Conservation (phyloP, 2,329 filamentous ascomycete genomes). For the Aureobasidium namibiae region DNA sequence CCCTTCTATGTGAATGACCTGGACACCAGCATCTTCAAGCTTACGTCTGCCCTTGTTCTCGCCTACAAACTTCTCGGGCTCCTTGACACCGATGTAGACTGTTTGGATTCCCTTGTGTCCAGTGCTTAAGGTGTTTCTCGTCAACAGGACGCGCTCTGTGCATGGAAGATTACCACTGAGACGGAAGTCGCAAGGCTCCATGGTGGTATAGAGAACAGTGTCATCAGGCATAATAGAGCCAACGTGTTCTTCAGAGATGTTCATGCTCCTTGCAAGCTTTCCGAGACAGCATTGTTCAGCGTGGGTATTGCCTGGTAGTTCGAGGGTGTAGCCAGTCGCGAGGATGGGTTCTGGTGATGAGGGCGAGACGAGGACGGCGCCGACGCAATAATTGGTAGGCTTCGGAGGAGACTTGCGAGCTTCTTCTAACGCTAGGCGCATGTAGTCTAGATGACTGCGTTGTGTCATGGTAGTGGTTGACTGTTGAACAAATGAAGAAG, state of each 20-base stretch:
- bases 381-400: conserved; percentile 88
- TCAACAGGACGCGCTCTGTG: conserved; percentile 65
- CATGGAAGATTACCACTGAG: conserved; percentile 70
- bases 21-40: conserved; percentile 63
- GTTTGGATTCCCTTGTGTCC: conserved; percentile 51
- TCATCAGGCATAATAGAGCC: conserved; percentile 43
- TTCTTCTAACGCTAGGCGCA: conserved; percentile 65
- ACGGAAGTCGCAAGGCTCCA: conserved; percentile 74
- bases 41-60: conserved; percentile 66
- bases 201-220: conserved; percentile 75
- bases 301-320: conserved; percentile 87
- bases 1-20: conserved; percentile 64
- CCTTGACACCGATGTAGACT: conserved; percentile 80
- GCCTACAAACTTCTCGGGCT: conserved; percentile 84
- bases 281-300: conserved; percentile 87
- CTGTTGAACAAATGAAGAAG: conserved; percentile 18
- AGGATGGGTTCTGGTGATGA: conserved; percentile 49
- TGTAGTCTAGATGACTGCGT: conserved; percentile 34
- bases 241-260: conserved; percentile 46
- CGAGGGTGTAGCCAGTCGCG: conserved; percentile 81
- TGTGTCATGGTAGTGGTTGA: not conserved
- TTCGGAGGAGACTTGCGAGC: conserved; percentile 74
- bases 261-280: conserved; percentile 49
- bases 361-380: conserved; percentile 59
- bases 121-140: conserved; percentile 34